phyloP scores from a whole-genome alignment of 2,329 filamentous ascomycete species.

The Penicillium nordicum region DNA sequence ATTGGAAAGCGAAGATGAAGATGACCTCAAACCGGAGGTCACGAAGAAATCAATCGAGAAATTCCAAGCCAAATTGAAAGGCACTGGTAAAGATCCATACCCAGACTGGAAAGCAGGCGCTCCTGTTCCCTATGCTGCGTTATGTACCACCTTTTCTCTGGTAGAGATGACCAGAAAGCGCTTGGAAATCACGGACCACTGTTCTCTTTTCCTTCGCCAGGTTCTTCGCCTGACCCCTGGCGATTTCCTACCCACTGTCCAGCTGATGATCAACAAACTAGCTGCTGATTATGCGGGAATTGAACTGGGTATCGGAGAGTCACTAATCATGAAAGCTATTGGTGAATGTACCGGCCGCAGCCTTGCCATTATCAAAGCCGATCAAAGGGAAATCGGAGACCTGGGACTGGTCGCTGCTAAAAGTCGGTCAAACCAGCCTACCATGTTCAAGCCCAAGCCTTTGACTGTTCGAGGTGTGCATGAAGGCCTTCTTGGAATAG shows the following conservation, averaged over 20 bases:
- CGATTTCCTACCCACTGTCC: slow-evolving; percentile 81
- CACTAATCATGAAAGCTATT: slow-evolving; percentile 97
- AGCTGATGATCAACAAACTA: slow-evolving; percentile 97
- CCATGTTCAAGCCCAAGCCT: slow-evolving; percentile 96
- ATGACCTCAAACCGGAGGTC: slow-evolving; percentile 65
- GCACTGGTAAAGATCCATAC: slow-evolving; percentile 72
- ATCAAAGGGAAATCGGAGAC: slow-evolving; percentile 95
- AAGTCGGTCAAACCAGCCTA: slow-evolving; percentile 89
- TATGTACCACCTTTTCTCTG: slow-evolving; percentile 91
- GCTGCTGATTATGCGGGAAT: slow-evolving; percentile 95
- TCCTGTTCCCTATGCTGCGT: slow-evolving; percentile 87
- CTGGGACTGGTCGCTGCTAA: slow-evolving; percentile 92
- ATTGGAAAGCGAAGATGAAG: slow-evolving; percentile 52
- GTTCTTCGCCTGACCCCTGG: slow-evolving; percentile 86
- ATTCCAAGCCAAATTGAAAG: slow-evolving; percentile 71
- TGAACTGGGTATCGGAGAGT: slow-evolving; percentile 97
- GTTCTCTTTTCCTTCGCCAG: slow-evolving; percentile 85
- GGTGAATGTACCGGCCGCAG: slow-evolving; percentile 90
- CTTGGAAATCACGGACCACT: slow-evolving; percentile 81
- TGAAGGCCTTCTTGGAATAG: slow-evolving; percentile 81
- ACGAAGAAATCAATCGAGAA: slow-evolving; percentile 75
- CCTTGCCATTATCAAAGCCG: slow-evolving; percentile 83
- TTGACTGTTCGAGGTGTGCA: slow-evolving; percentile 84
- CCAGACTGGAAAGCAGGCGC: slow-evolving; percentile 89
- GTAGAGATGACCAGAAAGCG: slow-evolving; percentile 94